phyloP scores from a whole-genome alignment of 106 monocot genomes.

The Allium cepa region DNA sequence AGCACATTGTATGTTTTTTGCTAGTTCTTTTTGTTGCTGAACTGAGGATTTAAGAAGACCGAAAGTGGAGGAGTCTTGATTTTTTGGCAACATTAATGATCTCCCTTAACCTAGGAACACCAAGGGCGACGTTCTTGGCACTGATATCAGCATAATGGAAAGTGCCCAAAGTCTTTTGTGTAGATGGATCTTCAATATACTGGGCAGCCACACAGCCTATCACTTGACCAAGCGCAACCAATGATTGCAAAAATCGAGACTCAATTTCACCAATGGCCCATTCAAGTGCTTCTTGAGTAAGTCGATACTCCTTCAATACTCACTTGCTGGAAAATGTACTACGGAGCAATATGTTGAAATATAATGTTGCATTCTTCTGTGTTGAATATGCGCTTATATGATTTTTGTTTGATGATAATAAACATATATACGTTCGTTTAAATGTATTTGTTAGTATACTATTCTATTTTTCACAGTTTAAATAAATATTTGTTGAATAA shows the following conservation, averaged over 20 bases:
- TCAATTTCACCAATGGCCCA: constrained; percentile 99
- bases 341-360: constrained; percentile 91
- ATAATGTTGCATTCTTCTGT: constrained; percentile 94
- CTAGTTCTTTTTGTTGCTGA: constrained; percentile 72
- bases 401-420: too few relatives aligned
- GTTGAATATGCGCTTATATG: too few relatives aligned
- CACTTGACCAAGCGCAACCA: constrained; percentile 98
- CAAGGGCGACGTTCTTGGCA: constrained; percentile 99
- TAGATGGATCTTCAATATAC: too few relatives aligned
- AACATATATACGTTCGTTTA: too few relatives aligned
- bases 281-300: constrained; percentile 97
- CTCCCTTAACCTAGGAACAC: constrained; percentile 94
- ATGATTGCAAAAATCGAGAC: constrained; percentile 87
- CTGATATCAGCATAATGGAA: constrained; percentile 99
- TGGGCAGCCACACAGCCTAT: constrained; percentile 98
- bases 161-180: too few relatives aligned
- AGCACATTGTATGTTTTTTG: constrained; percentile 96
- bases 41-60: constrained; percentile 78
- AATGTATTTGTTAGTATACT: too few relatives aligned
- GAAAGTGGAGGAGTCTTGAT: constrained; percentile 98
- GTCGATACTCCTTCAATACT: constrained; percentile 84
- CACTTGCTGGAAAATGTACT: constrained; percentile 97
- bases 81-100: constrained; percentile 99
- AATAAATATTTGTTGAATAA: too few relatives aligned
- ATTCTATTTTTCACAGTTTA: too few relatives aligned